Conservation (phyloP, 1,284 basidiomycete species). For the Psilocybe mexicana region DNA sequence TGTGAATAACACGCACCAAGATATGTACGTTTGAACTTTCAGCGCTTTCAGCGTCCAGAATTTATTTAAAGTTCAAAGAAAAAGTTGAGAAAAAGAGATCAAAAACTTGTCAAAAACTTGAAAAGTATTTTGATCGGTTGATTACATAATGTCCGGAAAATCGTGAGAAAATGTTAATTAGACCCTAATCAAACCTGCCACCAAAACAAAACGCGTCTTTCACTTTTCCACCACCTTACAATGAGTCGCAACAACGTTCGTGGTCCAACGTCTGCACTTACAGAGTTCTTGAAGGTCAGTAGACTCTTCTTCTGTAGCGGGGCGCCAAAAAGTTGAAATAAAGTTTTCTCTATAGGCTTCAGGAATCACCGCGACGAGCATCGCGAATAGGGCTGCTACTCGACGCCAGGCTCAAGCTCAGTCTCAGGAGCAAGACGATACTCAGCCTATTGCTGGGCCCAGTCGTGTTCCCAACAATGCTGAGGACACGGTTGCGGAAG, state of each 20-base stretch:
- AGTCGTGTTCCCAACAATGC: constrained; percentile 35
- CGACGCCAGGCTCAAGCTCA: constrained; percentile 25
- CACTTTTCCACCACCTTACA: background rate
- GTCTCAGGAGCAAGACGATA: constrained; percentile 27
- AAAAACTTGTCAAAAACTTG: too few relatives aligned
- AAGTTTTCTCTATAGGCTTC: constrained; percentile 52
- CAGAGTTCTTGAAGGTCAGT: constrained; percentile 85
- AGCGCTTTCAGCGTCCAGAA: too few relatives aligned
- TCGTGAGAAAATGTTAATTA: too few relatives aligned
- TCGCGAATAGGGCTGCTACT: constrained; percentile 59
- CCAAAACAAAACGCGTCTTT: too few relatives aligned
- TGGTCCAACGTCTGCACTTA: constrained; percentile 90
- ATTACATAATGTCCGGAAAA: too few relatives aligned
- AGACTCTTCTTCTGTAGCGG: background rate
- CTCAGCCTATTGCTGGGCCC: constrained; percentile 48
- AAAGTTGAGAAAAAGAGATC: too few relatives aligned
- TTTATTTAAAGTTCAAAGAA: too few relatives aligned
- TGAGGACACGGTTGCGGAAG: constrained; percentile 20
- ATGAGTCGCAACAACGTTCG: constrained; percentile 67
- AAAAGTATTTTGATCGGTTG: too few relatives aligned
- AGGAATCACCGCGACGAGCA: constrained; percentile 73
- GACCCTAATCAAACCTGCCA: too few relatives aligned
- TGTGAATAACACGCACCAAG: too few relatives aligned
- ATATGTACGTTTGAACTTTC: too few relatives aligned
- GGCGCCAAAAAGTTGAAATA: too few relatives aligned